phyloP scores from a whole-genome alignment of 2,329 filamentous ascomycete genomes.

The Cryphonectria naterciae region DNA sequence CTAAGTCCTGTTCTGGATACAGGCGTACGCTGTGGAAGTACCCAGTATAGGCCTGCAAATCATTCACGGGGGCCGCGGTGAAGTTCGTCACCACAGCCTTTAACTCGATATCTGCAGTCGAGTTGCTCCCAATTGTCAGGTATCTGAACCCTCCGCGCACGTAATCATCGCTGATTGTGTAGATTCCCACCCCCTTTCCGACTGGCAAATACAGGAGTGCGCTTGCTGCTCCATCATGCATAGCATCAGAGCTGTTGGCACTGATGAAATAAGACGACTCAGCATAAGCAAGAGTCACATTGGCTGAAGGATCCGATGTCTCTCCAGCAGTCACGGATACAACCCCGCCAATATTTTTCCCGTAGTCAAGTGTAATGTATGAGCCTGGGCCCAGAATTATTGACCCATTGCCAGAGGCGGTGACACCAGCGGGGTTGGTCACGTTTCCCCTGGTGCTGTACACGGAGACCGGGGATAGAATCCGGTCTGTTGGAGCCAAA shows the following conservation, averaged over 20 bases:
- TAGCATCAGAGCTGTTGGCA: slow-evolving; percentile 10
- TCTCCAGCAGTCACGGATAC: slow-evolving; percentile 7
- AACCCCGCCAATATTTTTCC: slow-evolving; percentile 16
- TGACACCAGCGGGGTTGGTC: slow-evolving; percentile 6
- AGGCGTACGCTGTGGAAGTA: slow-evolving; percentile 40
- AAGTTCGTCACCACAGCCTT: slow-evolving; percentile 44
- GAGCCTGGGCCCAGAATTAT: slow-evolving; percentile 15
- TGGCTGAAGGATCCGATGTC: background rate
- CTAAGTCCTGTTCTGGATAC: slow-evolving; percentile 22
- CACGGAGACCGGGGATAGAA: slow-evolving; percentile 7
- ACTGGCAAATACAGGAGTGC: slow-evolving; percentile 5
- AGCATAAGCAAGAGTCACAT: slow-evolving; percentile 7
- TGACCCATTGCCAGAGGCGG: background rate
- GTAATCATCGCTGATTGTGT: slow-evolving; percentile 34
- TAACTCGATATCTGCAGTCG: slow-evolving; percentile 44
- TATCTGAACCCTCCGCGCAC: slow-evolving; percentile 50
- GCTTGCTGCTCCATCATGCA: background rate
- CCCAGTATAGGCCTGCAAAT: slow-evolving; percentile 40
- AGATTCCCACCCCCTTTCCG: slow-evolving; percentile 8
- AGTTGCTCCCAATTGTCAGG: slow-evolving; percentile 44
- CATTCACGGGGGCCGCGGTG: slow-evolving; percentile 39
- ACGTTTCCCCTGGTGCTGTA: slow-evolving; percentile 8
- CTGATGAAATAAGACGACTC: slow-evolving; percentile 16
- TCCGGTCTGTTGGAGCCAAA: slow-evolving; percentile 9
- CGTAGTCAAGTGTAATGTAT: slow-evolving; percentile 31